Percentiles rank a stretch among this genome's conserved stretches.
Evolutionary conservation across 805 yeast species (phyloP).

Genomic region (Schwanniomyces sp.): DNA sequence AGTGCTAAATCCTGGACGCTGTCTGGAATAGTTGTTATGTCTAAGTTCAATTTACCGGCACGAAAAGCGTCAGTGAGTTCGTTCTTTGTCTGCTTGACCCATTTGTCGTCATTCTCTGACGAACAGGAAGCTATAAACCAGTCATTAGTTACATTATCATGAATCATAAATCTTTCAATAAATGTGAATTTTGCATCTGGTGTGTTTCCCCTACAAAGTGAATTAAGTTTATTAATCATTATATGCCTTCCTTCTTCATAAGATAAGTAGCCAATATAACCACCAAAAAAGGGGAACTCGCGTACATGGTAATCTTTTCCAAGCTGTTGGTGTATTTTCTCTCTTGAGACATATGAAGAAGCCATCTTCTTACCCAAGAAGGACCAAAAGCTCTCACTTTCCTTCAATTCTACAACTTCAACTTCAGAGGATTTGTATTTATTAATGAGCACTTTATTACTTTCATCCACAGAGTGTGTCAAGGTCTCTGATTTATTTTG

Average conservation of each 20-base stretch:
- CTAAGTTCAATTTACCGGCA: slow-evolving; percentile 10
- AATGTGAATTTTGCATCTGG: slow-evolving; percentile 79
- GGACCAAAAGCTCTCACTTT: slow-evolving; percentile 47
- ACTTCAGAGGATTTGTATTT: slow-evolving; percentile 22
- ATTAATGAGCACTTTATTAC: slow-evolving; percentile 19
- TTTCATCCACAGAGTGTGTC: slow-evolving; percentile 59
- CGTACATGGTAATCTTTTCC: slow-evolving; percentile 15
- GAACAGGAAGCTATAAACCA: slow-evolving; percentile 55
- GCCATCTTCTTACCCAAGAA: slow-evolving; percentile 51
- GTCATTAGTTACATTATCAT: slow-evolving; percentile 46
- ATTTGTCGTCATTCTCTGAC: slow-evolving; percentile 30
- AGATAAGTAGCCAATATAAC: slow-evolving; percentile 79
- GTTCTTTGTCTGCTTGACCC: slow-evolving; percentile 27
- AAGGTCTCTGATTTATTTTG: slow-evolving; percentile 44
- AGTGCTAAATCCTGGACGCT: slow-evolving; percentile 24
- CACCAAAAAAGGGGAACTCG: slow-evolving; percentile 83
- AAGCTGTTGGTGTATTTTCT: slow-evolving; percentile 17
- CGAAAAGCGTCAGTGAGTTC: slow-evolving; percentile 8
- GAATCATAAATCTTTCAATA: slow-evolving; percentile 61
- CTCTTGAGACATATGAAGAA: slow-evolving; percentile 28
- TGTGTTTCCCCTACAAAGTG: slow-evolving; percentile 32
- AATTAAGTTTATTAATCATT: slow-evolving; percentile 28
- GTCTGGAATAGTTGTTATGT: slow-evolving; percentile 19
- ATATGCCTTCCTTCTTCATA: slow-evolving; percentile 80
- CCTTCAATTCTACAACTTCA: slow-evolving; percentile 1